Conservation (phyloP, 768 basidiomycete species). For the Lactarius hatsudake region DNA sequence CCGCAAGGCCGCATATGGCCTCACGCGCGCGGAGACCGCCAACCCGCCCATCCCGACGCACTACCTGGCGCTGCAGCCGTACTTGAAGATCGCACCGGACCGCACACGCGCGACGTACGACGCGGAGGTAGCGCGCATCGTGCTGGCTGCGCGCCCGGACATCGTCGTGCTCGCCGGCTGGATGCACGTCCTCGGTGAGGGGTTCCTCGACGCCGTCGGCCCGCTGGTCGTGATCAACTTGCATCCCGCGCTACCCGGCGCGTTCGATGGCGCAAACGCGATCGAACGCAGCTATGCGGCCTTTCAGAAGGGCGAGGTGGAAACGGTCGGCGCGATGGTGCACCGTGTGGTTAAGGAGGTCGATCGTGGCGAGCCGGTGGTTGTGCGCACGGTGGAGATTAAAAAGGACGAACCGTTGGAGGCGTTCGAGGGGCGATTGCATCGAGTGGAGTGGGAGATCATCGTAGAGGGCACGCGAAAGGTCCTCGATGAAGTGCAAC, state of each 20-base stretch:
- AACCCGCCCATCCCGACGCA: constrained; percentile 77
- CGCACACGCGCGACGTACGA: constrained; percentile 86
- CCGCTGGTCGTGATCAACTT: constrained; percentile 89
- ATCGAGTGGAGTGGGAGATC: constrained; percentile 81
- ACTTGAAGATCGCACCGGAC: constrained; percentile 66
- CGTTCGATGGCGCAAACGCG: constrained; percentile 95
- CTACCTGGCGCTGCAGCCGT: constrained; percentile 83
- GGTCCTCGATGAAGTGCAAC: constrained; percentile 54
- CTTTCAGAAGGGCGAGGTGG: constrained; percentile 78
- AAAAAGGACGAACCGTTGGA: constrained; percentile 67
- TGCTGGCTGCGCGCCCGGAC: constrained; percentile 66
- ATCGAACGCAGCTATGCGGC: constrained; percentile 88
- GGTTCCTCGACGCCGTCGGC: constrained; percentile 68
- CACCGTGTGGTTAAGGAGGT: constrained; percentile 93
- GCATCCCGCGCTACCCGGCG: constrained; percentile 92
- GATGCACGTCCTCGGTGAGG: constrained; percentile 93
- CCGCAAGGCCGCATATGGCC: constrained; percentile 85
- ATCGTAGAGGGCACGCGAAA: constrained; percentile 83
- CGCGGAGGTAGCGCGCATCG: constrained; percentile 67
- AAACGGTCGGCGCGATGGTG: constrained; percentile 83
- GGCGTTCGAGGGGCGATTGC: constrained; percentile 72
- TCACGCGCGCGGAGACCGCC: constrained; percentile 71
- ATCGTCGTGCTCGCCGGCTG: constrained; percentile 94
- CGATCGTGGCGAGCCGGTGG: constrained; percentile 84
- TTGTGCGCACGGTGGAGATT: constrained; percentile 78